Conservation (phyloP, 2,329 filamentous ascomycete genomes). For the Dothistroma pini region DNA sequence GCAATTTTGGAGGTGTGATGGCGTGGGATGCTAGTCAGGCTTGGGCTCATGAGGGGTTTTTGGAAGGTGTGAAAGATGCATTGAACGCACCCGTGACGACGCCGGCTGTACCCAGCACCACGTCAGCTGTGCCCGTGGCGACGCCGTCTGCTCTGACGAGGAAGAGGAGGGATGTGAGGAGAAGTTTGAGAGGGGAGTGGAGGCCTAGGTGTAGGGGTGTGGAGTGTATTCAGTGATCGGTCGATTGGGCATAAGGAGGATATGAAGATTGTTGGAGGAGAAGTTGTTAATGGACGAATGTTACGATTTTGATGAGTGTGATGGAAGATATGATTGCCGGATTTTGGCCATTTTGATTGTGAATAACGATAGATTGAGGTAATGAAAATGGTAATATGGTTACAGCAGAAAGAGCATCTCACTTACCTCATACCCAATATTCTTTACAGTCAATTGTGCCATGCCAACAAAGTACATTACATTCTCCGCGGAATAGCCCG, state of each 20-base stretch:
- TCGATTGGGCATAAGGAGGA: not conserved
- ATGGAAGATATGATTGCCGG: not conserved
- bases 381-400: not conserved
- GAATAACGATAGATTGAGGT: not conserved
- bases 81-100: not conserved
- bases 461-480: too few species aligned
- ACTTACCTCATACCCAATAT: too few species aligned
- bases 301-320: not conserved
- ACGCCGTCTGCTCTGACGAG: not conserved
- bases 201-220: not conserved
- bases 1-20: constrained; percentile 40
- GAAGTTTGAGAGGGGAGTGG: not conserved
- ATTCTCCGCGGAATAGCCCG: too few species aligned
- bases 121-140: too few species aligned
- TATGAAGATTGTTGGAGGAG: not conserved
- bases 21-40: constrained; percentile 50
- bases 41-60: constrained; percentile 30
- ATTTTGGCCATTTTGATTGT: not conserved
- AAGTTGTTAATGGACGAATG: not conserved
- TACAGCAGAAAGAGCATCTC: too few species aligned
- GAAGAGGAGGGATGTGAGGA: not conserved
- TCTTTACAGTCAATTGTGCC: too few species aligned
- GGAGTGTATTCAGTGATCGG: not conserved
- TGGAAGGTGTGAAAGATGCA: constrained; percentile 19
- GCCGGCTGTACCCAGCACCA: not conserved